Evolutionary conservation across 441 rosid species (phyloP).

Genomic region (Pelargonium citronellum): DNA sequence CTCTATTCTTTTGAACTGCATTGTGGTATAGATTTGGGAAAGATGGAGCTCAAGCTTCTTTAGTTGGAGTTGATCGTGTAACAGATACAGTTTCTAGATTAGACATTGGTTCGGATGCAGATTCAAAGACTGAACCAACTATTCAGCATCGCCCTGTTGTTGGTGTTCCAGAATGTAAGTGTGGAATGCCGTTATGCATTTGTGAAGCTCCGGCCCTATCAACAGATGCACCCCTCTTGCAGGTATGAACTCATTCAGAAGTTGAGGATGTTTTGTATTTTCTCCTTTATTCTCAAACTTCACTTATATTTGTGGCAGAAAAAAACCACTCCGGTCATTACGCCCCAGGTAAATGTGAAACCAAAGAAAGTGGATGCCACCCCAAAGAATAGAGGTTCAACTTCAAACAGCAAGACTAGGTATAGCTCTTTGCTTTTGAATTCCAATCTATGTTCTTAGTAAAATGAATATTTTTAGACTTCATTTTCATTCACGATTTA

Average conservation of each 20-base stretch:
- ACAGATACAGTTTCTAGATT: conserved; percentile 47
- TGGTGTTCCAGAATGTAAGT: conserved; percentile 57
- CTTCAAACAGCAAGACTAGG: conserved; percentile 61
- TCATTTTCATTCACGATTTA: not conserved
- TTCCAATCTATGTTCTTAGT: not conserved
- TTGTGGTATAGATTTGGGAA: conserved; percentile 39
- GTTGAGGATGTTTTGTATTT: conserved; percentile 3
- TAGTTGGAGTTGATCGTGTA: conserved; percentile 35
- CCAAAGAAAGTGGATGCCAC: conserved; percentile 43
- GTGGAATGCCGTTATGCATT: conserved; percentile 94
- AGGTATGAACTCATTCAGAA: conserved; percentile 26
- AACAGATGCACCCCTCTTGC: conserved; percentile 26
- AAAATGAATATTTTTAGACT: conserved; percentile 2
- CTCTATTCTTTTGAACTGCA: conserved; percentile 9
- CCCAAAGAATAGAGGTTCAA: conserved; percentile 54
- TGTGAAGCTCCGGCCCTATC: conserved; percentile 62
- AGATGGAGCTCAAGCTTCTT: conserved; percentile 28
- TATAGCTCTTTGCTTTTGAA: conserved; percentile 21
- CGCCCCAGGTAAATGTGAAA: conserved; percentile 27
- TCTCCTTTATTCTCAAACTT: conserved; percentile 12
- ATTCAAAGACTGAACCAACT: conserved; percentile 31
- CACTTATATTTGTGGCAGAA: conserved; percentile 29
- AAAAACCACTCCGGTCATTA: conserved; percentile 22
- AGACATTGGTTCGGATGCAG: conserved; percentile 36
- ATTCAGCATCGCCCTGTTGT: conserved; percentile 26